A percentile compares a stretch with the other conserved stretches of the same genome.
phyloP scores from a whole-genome alignment of 371 early-diverging fungal genomes.

The Lichtheimia ramosa region DNA sequence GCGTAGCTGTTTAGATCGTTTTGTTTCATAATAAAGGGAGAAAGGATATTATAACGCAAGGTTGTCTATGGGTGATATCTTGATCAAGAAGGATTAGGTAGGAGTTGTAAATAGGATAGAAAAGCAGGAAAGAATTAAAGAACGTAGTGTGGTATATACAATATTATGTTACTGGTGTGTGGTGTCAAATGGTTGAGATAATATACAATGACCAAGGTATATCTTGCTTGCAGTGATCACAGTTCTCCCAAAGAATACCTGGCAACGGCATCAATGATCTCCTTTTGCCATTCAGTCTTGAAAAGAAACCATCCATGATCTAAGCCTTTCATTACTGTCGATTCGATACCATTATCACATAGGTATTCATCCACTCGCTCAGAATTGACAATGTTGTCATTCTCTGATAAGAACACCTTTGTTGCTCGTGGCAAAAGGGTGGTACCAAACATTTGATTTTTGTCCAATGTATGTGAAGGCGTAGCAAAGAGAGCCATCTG shows the following conservation, averaged over 20 bases:
- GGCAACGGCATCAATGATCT: conserved; percentile 32
- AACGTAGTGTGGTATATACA: too few relatives aligned
- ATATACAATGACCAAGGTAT: too few relatives aligned
- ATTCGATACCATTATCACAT: conserved; percentile 38
- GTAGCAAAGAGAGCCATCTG: conserved; percentile 53
- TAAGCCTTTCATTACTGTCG: conserved; percentile 47
- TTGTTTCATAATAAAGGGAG: too few relatives aligned
- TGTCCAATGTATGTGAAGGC: conserved; percentile 18
- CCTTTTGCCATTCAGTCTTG: conserved; percentile 36
- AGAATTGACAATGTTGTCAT: conserved; percentile 55
- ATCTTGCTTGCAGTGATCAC: too few relatives aligned
- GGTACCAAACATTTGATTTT: conserved; percentile 1
- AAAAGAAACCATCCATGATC: conserved; percentile 59
- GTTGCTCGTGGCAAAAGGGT: conserved; percentile 27
- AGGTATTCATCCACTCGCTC: conserved; percentile 46
- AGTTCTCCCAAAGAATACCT: too few relatives aligned
- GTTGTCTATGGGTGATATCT: too few relatives aligned
- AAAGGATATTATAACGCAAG: too few relatives aligned
- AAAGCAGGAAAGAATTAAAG: too few relatives aligned
- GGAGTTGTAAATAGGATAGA: too few relatives aligned
- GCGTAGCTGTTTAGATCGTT: conserved; percentile 21
- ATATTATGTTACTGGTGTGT: too few relatives aligned
- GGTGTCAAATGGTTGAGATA: too few relatives aligned
- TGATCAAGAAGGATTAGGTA: too few relatives aligned
- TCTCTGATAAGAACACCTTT: conserved; percentile 47